phyloP scores from a whole-genome alignment of 1,284 basidiomycete species.

The Fomitopsis pinicola region DNA sequence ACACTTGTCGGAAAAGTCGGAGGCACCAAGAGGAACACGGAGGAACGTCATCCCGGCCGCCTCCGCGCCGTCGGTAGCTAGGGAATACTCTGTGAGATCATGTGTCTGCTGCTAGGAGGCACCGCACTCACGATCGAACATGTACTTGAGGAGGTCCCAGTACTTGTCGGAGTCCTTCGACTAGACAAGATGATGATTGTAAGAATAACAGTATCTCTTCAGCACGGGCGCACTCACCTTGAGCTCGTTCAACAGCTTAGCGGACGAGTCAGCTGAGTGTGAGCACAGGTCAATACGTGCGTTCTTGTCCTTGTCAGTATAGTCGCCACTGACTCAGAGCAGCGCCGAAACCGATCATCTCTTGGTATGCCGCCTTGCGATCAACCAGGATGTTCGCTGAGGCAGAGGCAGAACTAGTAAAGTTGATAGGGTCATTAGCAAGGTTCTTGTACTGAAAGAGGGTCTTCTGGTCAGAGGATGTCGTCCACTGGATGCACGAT shows the following conservation, averaged over 20 bases:
- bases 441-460: constrained; percentile 31
- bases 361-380: constrained; percentile 36
- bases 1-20: constrained; percentile 37
- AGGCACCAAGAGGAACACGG: constrained; percentile 47
- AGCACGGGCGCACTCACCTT: constrained; percentile 30
- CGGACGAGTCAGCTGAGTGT: constrained; percentile 47
- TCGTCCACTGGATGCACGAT: constrained; percentile 26
- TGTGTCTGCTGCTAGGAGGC: neutral
- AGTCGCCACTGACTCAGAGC: constrained; percentile 34
- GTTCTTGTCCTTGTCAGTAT: neutral
- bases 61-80: constrained; percentile 41
- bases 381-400: constrained; percentile 41
- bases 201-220: neutral
- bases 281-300: no score
- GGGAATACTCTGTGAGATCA: neutral
- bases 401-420: constrained; percentile 33
- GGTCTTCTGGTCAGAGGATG: constrained; percentile 32
- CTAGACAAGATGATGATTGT: constrained; percentile 19
- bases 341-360: constrained; percentile 44
- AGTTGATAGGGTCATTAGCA: constrained; percentile 30
- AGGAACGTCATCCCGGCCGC: constrained; percentile 46
- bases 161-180: constrained; percentile 37
- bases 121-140: constrained; percentile 38
- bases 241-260: constrained; percentile 37
- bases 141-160: constrained; percentile 39